phyloP scores from a whole-genome alignment of 345 rosid genomes.

The Theobroma cacao region DNA sequence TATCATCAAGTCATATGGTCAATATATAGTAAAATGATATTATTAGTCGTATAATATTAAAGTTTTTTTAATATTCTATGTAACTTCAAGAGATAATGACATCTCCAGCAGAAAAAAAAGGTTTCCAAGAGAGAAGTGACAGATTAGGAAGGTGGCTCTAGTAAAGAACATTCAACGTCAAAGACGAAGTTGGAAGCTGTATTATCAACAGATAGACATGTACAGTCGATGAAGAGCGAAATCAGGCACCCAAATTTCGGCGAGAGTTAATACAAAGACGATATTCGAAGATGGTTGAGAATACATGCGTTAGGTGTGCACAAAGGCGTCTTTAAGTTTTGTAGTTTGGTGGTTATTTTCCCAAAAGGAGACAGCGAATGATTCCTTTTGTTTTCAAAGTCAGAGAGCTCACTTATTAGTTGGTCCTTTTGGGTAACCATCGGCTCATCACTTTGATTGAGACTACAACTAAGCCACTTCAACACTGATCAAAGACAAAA shows the following conservation, averaged over 20 bases:
- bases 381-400: not conserved
- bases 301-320: slow-evolving; percentile 8
- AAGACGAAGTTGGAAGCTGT: slow-evolving; percentile 5
- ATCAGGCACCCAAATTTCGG: slow-evolving; percentile 1
- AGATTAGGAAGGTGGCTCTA: not conserved
- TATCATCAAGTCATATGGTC: too few species aligned
- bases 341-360: not conserved
- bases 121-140: not conserved
- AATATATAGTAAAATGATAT: too few species aligned
- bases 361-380: not conserved
- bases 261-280: not conserved
- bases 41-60: too few species aligned
- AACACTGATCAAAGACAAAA: not conserved
- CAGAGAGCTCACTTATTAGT: not conserved
- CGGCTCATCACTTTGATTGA: not conserved
- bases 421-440: not conserved
- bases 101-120: not conserved
- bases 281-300: not conserved
- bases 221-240: not conserved
- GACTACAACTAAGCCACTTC: not conserved
- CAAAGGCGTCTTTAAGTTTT: not conserved
- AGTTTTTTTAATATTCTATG: not conserved
- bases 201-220: not conserved
- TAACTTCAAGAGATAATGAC: not conserved
- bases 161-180: not conserved